phyloP scores from a whole-genome alignment of 2,329 filamentous ascomycete species.

The Magnaporthiopsis poae region DNA sequence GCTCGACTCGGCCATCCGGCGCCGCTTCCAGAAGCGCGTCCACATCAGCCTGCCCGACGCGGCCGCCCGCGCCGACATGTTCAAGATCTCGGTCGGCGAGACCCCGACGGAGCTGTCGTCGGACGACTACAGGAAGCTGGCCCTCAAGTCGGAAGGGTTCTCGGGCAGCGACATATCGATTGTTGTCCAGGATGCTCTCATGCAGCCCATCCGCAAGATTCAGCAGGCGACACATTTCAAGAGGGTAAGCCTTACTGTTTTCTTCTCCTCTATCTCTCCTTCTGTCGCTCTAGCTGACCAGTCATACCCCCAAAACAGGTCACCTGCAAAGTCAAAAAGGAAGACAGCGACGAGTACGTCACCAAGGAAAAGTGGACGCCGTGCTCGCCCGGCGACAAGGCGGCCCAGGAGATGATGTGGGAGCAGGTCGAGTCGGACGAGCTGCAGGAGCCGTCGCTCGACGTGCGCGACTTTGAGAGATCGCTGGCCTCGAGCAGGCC shows the following conservation, averaged over 20 bases:
- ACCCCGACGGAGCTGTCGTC: constrained; percentile 76
- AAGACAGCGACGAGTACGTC: constrained; percentile 34
- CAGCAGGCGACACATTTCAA: constrained; percentile 97
- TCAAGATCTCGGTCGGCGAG: constrained; percentile 84
- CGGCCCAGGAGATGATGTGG: constrained; percentile 89
- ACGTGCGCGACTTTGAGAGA: constrained; percentile 85
- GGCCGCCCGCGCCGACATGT: constrained; percentile 83
- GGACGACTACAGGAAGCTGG: constrained; percentile 71
- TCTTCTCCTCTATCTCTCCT: background rate
- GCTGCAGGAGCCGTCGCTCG: constrained; percentile 75
- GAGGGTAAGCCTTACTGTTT: constrained; percentile 53
- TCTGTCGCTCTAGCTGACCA: background rate
- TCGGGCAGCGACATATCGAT: constrained; percentile 94
- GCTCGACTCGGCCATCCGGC: constrained; percentile 85
- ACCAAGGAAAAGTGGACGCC: constrained; percentile 64
- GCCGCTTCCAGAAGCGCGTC: constrained; percentile 90
- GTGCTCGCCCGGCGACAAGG: constrained; percentile 81
- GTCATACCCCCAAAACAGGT: background rate
- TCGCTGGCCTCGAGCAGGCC: constrained; percentile 81
- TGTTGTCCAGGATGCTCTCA: constrained; percentile 87
- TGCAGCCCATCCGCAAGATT: constrained; percentile 95
- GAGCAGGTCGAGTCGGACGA: constrained; percentile 75
- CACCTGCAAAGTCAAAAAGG: constrained; percentile 10
- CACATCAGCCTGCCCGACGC: constrained; percentile 88
- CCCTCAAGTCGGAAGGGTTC: constrained; percentile 79